Evolutionary conservation across 1,284 basidiomycete genomes (phyloP).

Genomic region (Papiliotrema flavescens): DNA sequence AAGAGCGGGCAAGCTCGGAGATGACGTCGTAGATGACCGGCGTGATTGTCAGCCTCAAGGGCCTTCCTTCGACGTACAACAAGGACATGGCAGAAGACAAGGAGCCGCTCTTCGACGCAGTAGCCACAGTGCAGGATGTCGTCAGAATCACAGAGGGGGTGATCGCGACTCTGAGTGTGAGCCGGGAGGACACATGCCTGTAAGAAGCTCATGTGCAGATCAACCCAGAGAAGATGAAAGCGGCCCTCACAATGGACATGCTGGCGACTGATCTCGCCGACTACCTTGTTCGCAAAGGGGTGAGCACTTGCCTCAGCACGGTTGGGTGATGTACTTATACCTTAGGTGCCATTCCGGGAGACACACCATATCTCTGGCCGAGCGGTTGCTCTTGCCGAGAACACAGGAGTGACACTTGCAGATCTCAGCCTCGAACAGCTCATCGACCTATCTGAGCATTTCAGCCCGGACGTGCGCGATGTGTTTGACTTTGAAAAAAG

Average conservation of each 20-base stretch:
- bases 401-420: conserved; percentile 72
- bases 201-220: conserved; percentile 56
- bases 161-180: conserved; percentile 78
- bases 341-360: conserved; percentile 81
- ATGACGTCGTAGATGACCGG: conserved; percentile 71
- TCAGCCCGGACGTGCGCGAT: conserved; percentile 71
- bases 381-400: conserved; percentile 89
- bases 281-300: conserved; percentile 96
- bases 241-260: conserved; percentile 91
- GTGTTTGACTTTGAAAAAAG: conserved; percentile 92
- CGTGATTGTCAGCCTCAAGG: conserved; percentile 96
- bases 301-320: conserved; percentile 50
- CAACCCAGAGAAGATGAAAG: conserved; percentile 81
- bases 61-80: conserved; percentile 96
- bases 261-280: conserved; percentile 96
- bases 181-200: conserved; percentile 8
- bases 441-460: conserved; percentile 68
- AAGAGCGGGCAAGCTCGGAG: too few relatives aligned
- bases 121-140: conserved; percentile 82
- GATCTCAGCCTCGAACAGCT: conserved; percentile 77
- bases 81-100: conserved; percentile 99
- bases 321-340: neutral
- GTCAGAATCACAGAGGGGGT: conserved; percentile 93
- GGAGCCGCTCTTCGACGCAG: conserved; percentile 91
- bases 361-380: conserved; percentile 97